These are phyloP conservation scores for Neurospora sp. DNA, from an alignment of 495 filamentous ascomycete genomes.

Conservation along the genomic window DNA sequence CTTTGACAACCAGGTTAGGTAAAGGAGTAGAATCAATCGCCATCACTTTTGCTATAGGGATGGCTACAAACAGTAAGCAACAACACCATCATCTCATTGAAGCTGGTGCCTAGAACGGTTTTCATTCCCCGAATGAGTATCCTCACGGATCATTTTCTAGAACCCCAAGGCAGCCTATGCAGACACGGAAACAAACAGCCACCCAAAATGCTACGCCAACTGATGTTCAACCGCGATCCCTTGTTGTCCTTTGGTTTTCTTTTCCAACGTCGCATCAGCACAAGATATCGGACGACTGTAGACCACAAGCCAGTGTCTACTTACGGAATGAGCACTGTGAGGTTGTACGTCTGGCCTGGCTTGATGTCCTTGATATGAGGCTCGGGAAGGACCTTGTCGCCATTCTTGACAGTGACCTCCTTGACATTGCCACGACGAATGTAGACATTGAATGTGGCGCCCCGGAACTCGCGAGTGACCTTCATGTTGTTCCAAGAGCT, in stretches of 20 bases:
- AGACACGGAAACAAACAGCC: background rate
- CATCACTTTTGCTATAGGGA: background rate
- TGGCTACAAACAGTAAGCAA: background rate
- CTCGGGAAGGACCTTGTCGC: conserved; percentile 24
- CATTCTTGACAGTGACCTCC: conserved; percentile 30
- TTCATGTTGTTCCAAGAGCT: conserved; percentile 37
- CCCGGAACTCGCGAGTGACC: conserved; percentile 38
- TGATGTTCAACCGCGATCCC: background rate
- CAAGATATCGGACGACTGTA: background rate
- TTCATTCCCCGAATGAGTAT: background rate
- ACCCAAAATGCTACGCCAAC: background rate
- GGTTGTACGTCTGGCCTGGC: conserved; percentile 28
- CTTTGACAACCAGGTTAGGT: background rate
- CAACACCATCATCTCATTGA: background rate
- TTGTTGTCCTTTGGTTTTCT: background rate
- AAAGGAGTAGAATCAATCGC: background rate
- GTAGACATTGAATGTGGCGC: conserved; percentile 38
- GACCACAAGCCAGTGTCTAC: background rate
- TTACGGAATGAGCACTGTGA: conserved; percentile 29
- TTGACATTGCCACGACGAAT: conserved; percentile 32
- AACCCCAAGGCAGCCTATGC: background rate
- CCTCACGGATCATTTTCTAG: background rate
- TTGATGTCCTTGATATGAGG: conserved; percentile 29
- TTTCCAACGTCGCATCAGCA: background rate
- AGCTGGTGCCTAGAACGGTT: background rate